Conservation (phyloP, 2,329 filamentous ascomycete species). For the Chrysoporthe puriensis region DNA sequence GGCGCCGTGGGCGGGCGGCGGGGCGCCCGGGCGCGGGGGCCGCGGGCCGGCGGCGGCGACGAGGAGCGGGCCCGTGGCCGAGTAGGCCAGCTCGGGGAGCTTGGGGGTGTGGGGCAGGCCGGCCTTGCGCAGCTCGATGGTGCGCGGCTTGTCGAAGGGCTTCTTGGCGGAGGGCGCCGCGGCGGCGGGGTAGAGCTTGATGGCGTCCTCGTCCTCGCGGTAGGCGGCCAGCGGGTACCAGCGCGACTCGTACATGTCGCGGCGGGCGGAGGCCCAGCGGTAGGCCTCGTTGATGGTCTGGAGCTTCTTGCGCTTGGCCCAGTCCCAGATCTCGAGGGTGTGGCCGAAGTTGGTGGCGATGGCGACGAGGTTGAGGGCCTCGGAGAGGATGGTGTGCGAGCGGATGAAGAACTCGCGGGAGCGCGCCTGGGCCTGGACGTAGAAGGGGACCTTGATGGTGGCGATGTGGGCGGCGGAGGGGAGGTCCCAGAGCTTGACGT, state of each 20-base stretch:
- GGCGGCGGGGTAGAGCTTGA: slow-evolving; percentile 41
- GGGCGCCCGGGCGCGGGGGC: slow-evolving; percentile 42
- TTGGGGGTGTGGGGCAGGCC: slow-evolving; percentile 43
- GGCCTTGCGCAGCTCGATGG: slow-evolving; percentile 41
- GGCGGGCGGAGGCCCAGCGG: slow-evolving; percentile 43
- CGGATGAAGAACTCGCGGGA: slow-evolving; percentile 48
- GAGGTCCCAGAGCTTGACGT: slow-evolving; percentile 37
- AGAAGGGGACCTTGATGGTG: slow-evolving; percentile 44
- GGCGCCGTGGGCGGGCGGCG: slow-evolving; percentile 43
- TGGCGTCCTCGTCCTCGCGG: slow-evolving; percentile 36
- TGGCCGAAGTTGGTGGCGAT: slow-evolving; percentile 46
- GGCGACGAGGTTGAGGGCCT: slow-evolving; percentile 42
- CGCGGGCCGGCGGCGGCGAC: slow-evolving; percentile 44
- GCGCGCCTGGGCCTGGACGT: slow-evolving; percentile 43
- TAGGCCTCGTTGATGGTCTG: slow-evolving; percentile 44
- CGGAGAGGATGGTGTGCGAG: slow-evolving; percentile 47
- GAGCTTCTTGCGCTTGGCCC: slow-evolving; percentile 44
- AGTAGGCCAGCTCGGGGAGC: slow-evolving; percentile 46
- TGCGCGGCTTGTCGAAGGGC: slow-evolving; percentile 41
- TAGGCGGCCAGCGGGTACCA: slow-evolving; percentile 43
- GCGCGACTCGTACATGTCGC: slow-evolving; percentile 40
- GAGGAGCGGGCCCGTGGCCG: slow-evolving; percentile 44
- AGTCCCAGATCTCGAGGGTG: slow-evolving; percentile 45
- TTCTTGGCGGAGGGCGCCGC: slow-evolving; percentile 38
- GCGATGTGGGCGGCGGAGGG: slow-evolving; percentile 32